Evolutionary conservation across 306 rosid species (phyloP), one percentile per base, ranked within the genome.

Genomic region (Fagus crenata): DNA sequence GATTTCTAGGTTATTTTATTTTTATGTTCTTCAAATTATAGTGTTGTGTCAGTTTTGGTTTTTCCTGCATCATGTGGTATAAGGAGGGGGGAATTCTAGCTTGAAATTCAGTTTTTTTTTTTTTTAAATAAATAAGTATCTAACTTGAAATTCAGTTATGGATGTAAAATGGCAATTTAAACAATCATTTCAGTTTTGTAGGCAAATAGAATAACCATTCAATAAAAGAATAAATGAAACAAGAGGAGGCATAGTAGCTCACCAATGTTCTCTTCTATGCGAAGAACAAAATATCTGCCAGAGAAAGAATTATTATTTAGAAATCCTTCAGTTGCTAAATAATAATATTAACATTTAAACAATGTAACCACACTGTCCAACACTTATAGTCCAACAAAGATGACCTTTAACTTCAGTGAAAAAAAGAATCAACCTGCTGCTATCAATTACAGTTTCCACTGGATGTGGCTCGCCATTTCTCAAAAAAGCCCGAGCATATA

Each of bases 401-500:
- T 55, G 5, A 9, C 22, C 56, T 35, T 22, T 49, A 3, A 17
- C 61, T 54, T 53, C 40, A 77, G 18, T 43, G 22, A 36, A 33
- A 78, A 69, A 81, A 28, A 49, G 58, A 82, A 89, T 76, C 73
- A 70, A 91, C 99, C 99, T 95, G 93, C 99, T 95, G 90, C 99
- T 95, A 85, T 95, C 99, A 85, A 95, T 95, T 61, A 95, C 99
- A 79, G 99, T 58, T 84, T 95, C 97, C 80, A 95, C 96, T 0
- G 97, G 99, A 81, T 95, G 96, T 33, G 90, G 97, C 86, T 95
- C 99, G 68, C 93, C 99, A 3, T 88, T 85, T 89, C 97, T 86
- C 84, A 95, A 86, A 86, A 95, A 92, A 28, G 97, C 99, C 77
- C 97, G 97, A 80, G 97, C 99, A 88, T 95, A 95, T 80, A 95